Base-by-base conservation (phyloP, 768 basidiomycete species). In the Termitomyces sp. region DNA sequence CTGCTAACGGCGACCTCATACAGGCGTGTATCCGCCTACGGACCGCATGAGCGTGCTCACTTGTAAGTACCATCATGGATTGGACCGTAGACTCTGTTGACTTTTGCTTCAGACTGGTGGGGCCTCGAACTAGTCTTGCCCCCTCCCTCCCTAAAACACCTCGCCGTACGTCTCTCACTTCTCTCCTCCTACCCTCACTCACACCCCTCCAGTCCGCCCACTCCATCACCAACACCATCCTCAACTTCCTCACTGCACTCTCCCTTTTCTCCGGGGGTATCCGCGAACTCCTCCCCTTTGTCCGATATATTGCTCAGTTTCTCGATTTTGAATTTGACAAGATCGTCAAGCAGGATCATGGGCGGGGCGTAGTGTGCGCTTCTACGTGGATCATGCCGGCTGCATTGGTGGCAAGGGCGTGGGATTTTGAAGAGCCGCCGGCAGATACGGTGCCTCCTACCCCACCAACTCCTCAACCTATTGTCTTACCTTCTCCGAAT, bases 331-430 rank as follows among this genome's bases (percentile, higher is more conserved):
- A 95, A 65, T 92, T 83, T 75, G 70, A 68, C 45, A 54, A 76
- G 40, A 88, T 94, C 65, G 76, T 80, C 63, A 70, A 65, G 21
- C 81, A 86, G 61, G 77, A 93, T 61, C 63, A 72, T 49, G 91
- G 92, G 0, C 67, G 81, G 62, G 92, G 92, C 19, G 93, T 93
- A 37, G 84, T 94, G 34, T 91, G 92, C 64, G 87, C 90, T 47
- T 87, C 92, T 6, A 95, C 92, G n/a, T 94, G 92, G 88, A 78
- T 91, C 48, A 81, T 92, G 77, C 90, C 90, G 21, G 81, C 83
- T 49, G 90, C 90, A 3, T 73, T 92, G 70, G 81, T 79, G 64
- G 85, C 90, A 40, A 85, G 85, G 24, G 73, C 90, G 37, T 93
- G 90, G 90, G 90, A 93, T 66, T 92, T 82, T 53, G 73, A 37